Evolutionary conservation across 768 basidiomycete genomes (phyloP), one percentile per base, ranked within the genome.

Genomic region (Mycena polygramma): DNA sequence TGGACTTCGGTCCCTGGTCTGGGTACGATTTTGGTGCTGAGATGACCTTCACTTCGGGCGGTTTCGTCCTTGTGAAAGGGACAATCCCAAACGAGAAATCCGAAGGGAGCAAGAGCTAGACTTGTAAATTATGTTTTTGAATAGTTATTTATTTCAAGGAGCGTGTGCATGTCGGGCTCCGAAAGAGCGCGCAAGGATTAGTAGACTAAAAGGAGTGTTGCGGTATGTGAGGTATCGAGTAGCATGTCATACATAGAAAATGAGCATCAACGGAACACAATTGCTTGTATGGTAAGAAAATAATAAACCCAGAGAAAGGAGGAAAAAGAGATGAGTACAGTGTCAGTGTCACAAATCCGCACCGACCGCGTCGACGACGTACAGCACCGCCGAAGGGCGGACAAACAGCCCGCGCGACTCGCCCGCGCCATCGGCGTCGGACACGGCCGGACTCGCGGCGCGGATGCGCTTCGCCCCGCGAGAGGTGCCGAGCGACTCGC

Each of bases 361-460:
- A 6, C 90, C 93, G 49, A 93, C 90, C 43, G 94, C 94, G 77
- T 94, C 93, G 41, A 95, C 90, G 36, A 96, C 94, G 77, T 95
- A 95, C 62, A 96, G 82, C 64, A 95, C 93, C 78, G 95, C 94
- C 79, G 94, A 92, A 7, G 94, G 94, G 63, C 94, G 82, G 55
- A 96, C 94, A 75, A 96, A 96, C 54, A 96, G 76, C 1, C 94
- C 94, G 73, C 94, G 80, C 0, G 90, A 88, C 80, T 95, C 90
- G 51, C 70, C 86, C 69, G 81, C 78, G 39, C 79, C 85, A 19
- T 78, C 89, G 76, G 74, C 80, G 79, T 81, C 92, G 79, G 80
- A 89, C 74, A 76, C 88, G 0, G 88, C 89, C 8, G 94, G 94
- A 54, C 91, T 93, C 13, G 85, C 89, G 73, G 94, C 85, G 69